These are phyloP conservation scores for Angomonas desouzai DNA, from an alignment of 208 protist genomes.

Conservation along the genomic window DNA sequence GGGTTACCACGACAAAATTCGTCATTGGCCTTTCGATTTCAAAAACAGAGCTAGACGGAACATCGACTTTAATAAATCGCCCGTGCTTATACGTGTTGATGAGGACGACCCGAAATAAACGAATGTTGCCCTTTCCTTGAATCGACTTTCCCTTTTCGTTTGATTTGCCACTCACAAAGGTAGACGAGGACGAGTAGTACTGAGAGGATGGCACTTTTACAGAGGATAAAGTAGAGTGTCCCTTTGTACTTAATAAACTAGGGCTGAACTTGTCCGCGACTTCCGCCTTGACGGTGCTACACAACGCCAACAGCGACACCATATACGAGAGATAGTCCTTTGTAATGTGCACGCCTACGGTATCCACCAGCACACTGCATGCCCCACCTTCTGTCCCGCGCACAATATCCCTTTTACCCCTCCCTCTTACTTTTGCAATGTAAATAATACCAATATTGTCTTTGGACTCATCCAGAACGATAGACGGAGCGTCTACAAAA, in stretches of 20 bases:
- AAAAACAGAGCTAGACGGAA: conserved; percentile 23
- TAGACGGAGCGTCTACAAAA: conserved; percentile 35
- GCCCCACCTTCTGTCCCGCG: conserved; percentile 52
- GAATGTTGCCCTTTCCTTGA: conserved; percentile 54
- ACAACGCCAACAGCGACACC: conserved; percentile 23
- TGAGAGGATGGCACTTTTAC: background rate
- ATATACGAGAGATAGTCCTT: conserved; percentile 75
- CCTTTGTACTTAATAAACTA: background rate
- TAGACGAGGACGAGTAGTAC: conserved; percentile 11
- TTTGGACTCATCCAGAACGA: conserved; percentile 55
- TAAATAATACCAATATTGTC: conserved; percentile 60
- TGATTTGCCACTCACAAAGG: background rate
- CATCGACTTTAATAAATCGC: conserved; percentile 36
- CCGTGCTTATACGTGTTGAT: conserved; percentile 45
- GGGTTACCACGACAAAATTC: conserved; percentile 54
- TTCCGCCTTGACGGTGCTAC: conserved; percentile 9
- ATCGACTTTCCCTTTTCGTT: conserved; percentile 35
- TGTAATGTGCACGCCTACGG: conserved; percentile 44
- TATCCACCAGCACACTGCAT: conserved; percentile 49
- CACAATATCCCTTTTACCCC: conserved; percentile 46
- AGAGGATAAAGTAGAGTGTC: background rate
- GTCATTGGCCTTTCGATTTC: conserved; percentile 37
- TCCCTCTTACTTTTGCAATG: conserved; percentile 35
- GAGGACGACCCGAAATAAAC: conserved; percentile 29
- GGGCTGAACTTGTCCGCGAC: background rate